Evolutionary conservation across 257 asterid genomes (phyloP).

Genomic region (Prunella vulgaris): DNA sequence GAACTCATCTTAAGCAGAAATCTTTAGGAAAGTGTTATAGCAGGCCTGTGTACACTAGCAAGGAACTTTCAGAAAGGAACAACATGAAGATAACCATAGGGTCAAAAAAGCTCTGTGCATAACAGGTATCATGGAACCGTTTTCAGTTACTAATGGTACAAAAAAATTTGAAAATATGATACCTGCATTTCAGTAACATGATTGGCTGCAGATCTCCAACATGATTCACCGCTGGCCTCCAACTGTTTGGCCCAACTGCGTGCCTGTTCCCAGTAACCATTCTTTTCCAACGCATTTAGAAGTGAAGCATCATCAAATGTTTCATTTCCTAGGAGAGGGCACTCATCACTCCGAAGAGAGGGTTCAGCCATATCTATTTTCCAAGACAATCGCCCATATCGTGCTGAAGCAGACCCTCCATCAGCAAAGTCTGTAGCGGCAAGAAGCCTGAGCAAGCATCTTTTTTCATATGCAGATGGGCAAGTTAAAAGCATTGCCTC

Average conservation of each 20-base stretch:
- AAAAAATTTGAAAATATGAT: conserved; percentile 6
- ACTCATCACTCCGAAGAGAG: conserved; percentile 71
- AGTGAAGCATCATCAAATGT: conserved; percentile 81
- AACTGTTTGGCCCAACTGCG: conserved; percentile 93
- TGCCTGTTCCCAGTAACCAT: conserved; percentile 97
- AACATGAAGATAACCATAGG: background rate
- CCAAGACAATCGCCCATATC: conserved; percentile 71
- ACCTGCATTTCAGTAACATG: conserved; percentile 99
- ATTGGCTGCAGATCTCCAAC: conserved; percentile 76
- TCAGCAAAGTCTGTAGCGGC: conserved; percentile 87
- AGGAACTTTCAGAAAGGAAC: background rate
- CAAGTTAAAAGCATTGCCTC: conserved; percentile 79
- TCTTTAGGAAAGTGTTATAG: background rate
- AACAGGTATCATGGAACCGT: conserved; percentile 14
- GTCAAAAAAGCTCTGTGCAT: background rate
- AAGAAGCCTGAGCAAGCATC: conserved; percentile 91
- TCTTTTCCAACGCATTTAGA: conserved; percentile 64
- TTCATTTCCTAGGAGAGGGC: conserved; percentile 77
- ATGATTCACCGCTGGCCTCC: conserved; percentile 82
- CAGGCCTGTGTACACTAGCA: background rate
- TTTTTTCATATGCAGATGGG: conserved; percentile 85
- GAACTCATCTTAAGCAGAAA: background rate
- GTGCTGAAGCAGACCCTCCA: conserved; percentile 71
- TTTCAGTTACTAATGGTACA: conserved; percentile 9
- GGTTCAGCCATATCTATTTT: conserved; percentile 97